Evolutionary conservation across 345 rosid species (phyloP), one percentile per base, ranked within the genome.

Genomic region (Lumnitzera littorea): DNA sequence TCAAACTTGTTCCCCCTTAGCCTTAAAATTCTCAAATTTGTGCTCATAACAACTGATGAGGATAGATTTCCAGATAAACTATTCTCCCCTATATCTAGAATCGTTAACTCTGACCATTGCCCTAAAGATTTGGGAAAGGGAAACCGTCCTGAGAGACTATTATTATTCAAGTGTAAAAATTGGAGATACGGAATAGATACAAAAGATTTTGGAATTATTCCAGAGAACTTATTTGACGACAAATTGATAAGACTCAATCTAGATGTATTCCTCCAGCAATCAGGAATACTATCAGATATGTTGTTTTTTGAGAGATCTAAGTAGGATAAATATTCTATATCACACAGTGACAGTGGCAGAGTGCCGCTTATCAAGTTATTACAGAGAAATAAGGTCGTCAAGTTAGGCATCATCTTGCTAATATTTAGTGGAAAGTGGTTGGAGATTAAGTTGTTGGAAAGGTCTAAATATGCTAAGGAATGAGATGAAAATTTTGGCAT

Each of bases 261-360:
- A 0, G 46, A 0, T 4, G 12, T 12, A 24, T 36, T 51, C 13
- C n/a, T 49, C 69, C 69, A 57, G 24, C 57, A 49, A 17, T 46
- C 3, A 0, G 69, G 69, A 47, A 65, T 57, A 11, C 16, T 15
- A 20, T 1, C 20, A 20, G 20, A 20, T 20, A 20, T 20, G 20
- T 20, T 20, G 20, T 20, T 20, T 20, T 2, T 4, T 1, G 29
- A 43, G 10, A 55, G 53, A 29, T 63, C 46, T 49, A 55, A 27
- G 0, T 0, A 3, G 0, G 0, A 0, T 4, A 63, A 15, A 5
- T 1, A 0, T 46, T 10, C 3, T 5, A 14, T 24, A 46, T 43
- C 8, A 11, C 58, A 62, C 16, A 53, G 41, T 23, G 58, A 62
- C 13, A 24, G 43, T 12, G 58, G 58, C n/a, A 62, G 24, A 24